Evolutionary conservation across 768 basidiomycete species (phyloP).

Genomic region (Leccinum sublutescens): DNA sequence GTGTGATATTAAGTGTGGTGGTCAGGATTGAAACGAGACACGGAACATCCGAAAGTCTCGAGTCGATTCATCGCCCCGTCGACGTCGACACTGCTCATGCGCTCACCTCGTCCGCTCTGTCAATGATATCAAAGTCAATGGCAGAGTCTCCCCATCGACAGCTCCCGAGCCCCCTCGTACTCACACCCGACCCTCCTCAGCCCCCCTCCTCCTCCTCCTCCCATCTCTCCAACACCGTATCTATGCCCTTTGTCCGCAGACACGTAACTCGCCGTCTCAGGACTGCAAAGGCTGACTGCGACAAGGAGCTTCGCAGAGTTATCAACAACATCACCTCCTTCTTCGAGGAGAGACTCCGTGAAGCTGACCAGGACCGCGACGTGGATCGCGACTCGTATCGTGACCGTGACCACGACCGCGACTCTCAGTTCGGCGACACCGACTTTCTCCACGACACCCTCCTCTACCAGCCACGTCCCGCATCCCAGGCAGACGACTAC

Average conservation of each 20-base stretch:
- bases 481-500: slow-evolving; percentile 66
- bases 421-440: slow-evolving; percentile 53
- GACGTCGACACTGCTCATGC: not conserved
- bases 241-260: slow-evolving; percentile 89
- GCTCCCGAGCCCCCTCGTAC: slow-evolving; percentile 76
- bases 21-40: slow-evolving; percentile 5
- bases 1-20: not conserved
- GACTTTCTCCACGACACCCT: slow-evolving; percentile 63
- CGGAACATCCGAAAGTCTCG: slow-evolving; percentile 1
- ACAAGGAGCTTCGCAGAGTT: slow-evolving; percentile 92
- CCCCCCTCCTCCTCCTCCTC: slow-evolving; percentile 7
- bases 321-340: slow-evolving; percentile 92
- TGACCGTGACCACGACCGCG: slow-evolving; percentile 52
- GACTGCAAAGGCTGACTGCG: slow-evolving; percentile 93
- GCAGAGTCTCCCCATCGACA: slow-evolving; percentile 46
- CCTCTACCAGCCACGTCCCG: slow-evolving; percentile 53
- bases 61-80: not conserved
- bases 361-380: slow-evolving; percentile 65
- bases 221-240: slow-evolving; percentile 66
- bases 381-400: slow-evolving; percentile 56
- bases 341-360: slow-evolving; percentile 87
- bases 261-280: slow-evolving; percentile 92
- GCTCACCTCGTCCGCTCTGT: slow-evolving; percentile 15
- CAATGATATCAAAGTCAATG: slow-evolving; percentile 15
- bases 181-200: slow-evolving; percentile 57